Conservation (phyloP, 768 basidiomycete species). For the Trametes gibbosa region DNA sequence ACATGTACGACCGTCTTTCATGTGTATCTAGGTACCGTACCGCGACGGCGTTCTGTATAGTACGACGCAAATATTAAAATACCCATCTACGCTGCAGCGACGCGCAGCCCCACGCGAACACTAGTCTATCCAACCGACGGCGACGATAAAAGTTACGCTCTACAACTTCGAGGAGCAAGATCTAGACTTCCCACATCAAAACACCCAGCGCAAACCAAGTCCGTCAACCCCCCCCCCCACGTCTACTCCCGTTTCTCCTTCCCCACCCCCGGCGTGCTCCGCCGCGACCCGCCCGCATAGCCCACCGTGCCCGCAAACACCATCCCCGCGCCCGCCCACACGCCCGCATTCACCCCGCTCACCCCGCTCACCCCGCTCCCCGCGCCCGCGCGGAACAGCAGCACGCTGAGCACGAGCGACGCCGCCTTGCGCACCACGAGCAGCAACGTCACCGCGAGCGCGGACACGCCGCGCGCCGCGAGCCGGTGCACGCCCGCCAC, state of each 20-base stretch:
- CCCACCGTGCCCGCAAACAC: slow-evolving; percentile 71
- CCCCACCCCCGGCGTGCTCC: slow-evolving; percentile 1
- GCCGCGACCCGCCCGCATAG: slow-evolving; percentile 47
- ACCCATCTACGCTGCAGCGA: too few relatives aligned
- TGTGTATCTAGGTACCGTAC: too few relatives aligned
- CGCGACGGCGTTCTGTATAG: too few relatives aligned
- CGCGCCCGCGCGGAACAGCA: slow-evolving; percentile 40
- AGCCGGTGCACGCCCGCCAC: slow-evolving; percentile 85
- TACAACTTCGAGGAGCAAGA: too few relatives aligned
- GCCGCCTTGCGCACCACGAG: slow-evolving; percentile 80
- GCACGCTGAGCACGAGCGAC: slow-evolving; percentile 71
- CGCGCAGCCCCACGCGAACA: too few relatives aligned
- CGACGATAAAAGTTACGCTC: too few relatives aligned
- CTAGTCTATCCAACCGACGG: too few relatives aligned
- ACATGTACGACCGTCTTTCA: neutral
- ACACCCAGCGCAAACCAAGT: too few relatives aligned
- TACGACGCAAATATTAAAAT: too few relatives aligned
- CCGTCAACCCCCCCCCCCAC: neutral
- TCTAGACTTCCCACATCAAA: too few relatives aligned
- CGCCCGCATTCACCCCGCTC: too few relatives aligned
- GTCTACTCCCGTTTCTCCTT: slow-evolving; percentile 8
- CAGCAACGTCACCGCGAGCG: slow-evolving; percentile 76
- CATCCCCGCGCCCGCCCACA: slow-evolving; percentile 28
- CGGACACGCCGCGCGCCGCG: slow-evolving; percentile 63
- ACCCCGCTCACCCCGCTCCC: too few relatives aligned